Base-by-base conservation (phyloP, 2,329 filamentous ascomycete genomes). In the Gaeumannomyces sp. region DNA sequence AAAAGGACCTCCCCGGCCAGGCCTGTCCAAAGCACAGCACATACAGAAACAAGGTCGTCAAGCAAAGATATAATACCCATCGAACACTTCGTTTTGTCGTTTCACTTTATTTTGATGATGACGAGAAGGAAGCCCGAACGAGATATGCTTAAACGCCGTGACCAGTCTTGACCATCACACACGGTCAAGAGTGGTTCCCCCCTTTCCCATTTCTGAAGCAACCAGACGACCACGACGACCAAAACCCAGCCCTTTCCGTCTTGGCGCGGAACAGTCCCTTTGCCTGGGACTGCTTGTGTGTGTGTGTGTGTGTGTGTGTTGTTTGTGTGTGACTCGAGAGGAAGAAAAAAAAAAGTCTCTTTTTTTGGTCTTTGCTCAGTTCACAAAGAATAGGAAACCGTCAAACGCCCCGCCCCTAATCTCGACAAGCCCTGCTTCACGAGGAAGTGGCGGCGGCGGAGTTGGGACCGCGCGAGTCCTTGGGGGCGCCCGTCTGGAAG, bases 401-500 rank as follows among this genome's bases (percentile, higher is more conserved):
- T 50, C 45, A 50, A n/a, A 50, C 57, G 28, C 57, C n/a, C 57
- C 28, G 28, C 57, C 28, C 57, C 57, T 29, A 27, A 59, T 59
- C 57, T 25, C 6, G n/a, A 59, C 45, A 50, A 25, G 25, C 57
- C 28, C 19, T 58, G 14, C 59, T 29, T 63, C 56, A 63, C 56
- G 45, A 50, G 16, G 45, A 50, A 14, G 45, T 50, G 16, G 31
- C 62, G 8, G 62, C 27, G 56, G 25, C 56, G 27, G 53, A 35
- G 31, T 38, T 45, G 73, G 86, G 83, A 76, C 90, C 91, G 73
- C 89, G 89, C 73, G 93, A 84, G 77, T 89, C 90, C 85, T 96
- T 93, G 78, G 93, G 93, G 74, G 85, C 81, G 78, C 95, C 95
- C 73, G 83, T 87, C 85, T 91, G 94, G 92, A 99, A 99, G 75